These are phyloP conservation scores for Aspergillus carlsbadensis DNA, from an alignment of 495 filamentous ascomycete species.

Conservation along the genomic window DNA sequence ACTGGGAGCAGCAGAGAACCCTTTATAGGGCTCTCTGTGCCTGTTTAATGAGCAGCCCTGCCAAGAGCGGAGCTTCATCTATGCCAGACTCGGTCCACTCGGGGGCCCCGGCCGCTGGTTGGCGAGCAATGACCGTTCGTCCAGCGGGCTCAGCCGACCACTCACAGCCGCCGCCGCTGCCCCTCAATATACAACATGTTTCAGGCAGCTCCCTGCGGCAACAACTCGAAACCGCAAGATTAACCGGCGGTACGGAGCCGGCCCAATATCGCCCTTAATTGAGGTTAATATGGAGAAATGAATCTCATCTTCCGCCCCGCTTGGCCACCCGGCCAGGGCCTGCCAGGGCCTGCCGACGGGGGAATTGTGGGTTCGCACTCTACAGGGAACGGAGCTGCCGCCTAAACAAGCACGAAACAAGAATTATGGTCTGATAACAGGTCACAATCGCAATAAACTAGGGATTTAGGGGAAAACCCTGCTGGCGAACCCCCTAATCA, in stretches of 20 bases:
- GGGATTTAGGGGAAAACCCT: neutral
- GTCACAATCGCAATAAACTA: no score
- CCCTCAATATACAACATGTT: slow-evolving; percentile 4
- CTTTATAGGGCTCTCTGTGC: neutral
- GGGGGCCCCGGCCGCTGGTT: neutral
- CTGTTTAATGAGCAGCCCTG: neutral
- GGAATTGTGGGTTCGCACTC: no score
- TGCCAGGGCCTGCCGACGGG: no score
- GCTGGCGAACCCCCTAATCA: neutral
- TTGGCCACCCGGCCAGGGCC: no score
- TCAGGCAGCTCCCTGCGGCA: neutral
- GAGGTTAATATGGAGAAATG: neutral
- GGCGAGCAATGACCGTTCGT: neutral
- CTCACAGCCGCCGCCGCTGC: neutral
- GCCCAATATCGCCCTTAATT: neutral
- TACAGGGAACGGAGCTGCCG: no score
- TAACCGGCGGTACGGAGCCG: neutral
- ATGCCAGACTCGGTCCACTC: neutral
- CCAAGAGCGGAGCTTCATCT: slow-evolving; percentile 2
- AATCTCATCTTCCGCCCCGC: neutral
- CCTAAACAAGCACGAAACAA: no score
- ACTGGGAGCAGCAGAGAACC: no score
- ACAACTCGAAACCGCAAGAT: neutral
- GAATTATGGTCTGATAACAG: no score
- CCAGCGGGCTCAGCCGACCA: neutral